phyloP scores from a whole-genome alignment of 148 eudicot genomes.

The Cornus controversa region DNA sequence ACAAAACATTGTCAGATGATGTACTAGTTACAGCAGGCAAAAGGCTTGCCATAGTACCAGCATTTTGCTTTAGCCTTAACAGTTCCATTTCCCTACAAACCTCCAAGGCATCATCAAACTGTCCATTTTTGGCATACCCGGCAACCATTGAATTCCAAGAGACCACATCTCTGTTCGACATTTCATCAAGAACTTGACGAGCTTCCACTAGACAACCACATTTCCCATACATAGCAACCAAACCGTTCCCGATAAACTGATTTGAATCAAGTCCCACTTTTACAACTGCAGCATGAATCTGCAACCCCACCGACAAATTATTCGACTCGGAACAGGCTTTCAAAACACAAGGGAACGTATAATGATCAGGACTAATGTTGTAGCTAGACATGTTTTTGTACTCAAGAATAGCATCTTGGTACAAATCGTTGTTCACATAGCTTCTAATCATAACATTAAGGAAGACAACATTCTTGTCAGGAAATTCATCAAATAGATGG shows the following conservation, averaged over 20 bases:
- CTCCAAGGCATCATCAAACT: conserved; percentile 63
- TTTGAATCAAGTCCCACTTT: conserved; percentile 54
- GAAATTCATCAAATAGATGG: conserved; percentile 64
- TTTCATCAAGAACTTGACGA: conserved; percentile 53
- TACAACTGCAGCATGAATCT: conserved; percentile 47
- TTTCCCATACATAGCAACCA: conserved; percentile 78
- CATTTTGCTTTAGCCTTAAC: conserved; percentile 44
- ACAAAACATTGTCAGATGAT: conserved; percentile 42
- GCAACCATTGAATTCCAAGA: conserved; percentile 83
- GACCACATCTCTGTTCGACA: conserved; percentile 60
- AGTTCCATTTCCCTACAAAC: conserved; percentile 64
- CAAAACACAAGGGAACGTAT: conserved; percentile 70
- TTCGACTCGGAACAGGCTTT: conserved; percentile 64
- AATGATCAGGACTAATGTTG: conserved; percentile 60
- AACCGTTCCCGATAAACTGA: conserved; percentile 62
- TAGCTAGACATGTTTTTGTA: conserved; percentile 42
- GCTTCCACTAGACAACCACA: conserved; percentile 57
- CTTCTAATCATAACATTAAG: conserved; percentile 89
- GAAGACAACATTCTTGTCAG: conserved; percentile 51
- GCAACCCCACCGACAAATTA: conserved; percentile 54
- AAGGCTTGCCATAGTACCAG: conserved; percentile 77
- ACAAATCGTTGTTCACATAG: conserved; percentile 52
- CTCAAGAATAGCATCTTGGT: conserved; percentile 47
- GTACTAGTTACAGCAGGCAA: conserved; percentile 69
- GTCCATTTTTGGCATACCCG: conserved; percentile 58